Base-by-base conservation (phyloP, 805 yeast species). In the Ogataea populi-albae region DNA sequence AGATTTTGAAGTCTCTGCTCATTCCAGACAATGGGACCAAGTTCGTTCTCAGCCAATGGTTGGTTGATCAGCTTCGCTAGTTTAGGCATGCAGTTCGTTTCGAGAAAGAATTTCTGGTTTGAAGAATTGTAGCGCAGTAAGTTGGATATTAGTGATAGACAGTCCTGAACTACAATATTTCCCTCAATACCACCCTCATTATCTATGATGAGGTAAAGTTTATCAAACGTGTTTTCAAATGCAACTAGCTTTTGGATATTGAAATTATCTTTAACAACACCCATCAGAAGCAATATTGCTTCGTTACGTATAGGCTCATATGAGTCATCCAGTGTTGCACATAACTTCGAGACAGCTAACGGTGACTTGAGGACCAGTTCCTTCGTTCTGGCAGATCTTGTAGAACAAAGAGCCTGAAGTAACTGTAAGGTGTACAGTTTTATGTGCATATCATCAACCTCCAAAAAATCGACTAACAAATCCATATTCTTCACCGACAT, bases 221-320 rank as follows among this genome's bases (percentile, higher is more conserved):
- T 77, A 43, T 87, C 96, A 54, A 93, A 89, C 0, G 94, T 82
- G 47, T 86, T 89, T 56, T 93, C 97, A 55, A 93, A 93, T 0
- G 95, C 98, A 7, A 94, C 94, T 14, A 93, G 65, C 52, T 88
- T 89, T 57, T 93, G 98, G 21, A 91, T 79, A 57, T 86, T 91
- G 40, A 80, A 77, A 50, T 87, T 86, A 41, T 85, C 82, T 48
- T 81, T 80, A 9, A 80, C 94, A 3, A 93, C 69, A 8, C 88
- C 81, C 80, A 84, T 81, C 33, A 94, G 65, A n/a, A 94, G 65
- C 34, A 91, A 61, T 23, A 91, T 80, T 3, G 93, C 78, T 60
- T 93, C 95, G 57, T 91, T 89, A 50, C 98, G 70, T 6, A 93
- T 77, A 12, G 94, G 95, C 43, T 91, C 98, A 45, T 85, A 73